Evolutionary conservation across 352 stramenopile species (phyloP).

Genomic region (Pythium scleroteichum): DNA sequence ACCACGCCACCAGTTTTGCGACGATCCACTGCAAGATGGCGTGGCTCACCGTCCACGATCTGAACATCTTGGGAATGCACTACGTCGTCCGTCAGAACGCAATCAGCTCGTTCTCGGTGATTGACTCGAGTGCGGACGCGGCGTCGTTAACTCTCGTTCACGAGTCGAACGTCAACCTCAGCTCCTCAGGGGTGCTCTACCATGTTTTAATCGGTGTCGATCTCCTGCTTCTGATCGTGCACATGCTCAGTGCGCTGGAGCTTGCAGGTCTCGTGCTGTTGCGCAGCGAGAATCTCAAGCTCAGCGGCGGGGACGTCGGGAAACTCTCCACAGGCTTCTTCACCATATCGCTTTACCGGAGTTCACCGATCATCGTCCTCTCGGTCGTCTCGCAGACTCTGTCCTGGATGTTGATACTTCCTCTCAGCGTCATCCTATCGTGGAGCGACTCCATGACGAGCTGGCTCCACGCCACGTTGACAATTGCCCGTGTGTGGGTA

Average conservation of each 20-base stretch:
- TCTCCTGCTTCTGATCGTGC: conserved; percentile 36
- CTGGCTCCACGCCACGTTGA: conserved; percentile 37
- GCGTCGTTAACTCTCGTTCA: conserved; percentile 35
- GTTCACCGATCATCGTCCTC: conserved; percentile 35
- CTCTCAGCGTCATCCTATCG: conserved; percentile 34
- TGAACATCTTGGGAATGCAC: conserved; percentile 27
- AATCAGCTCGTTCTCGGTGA: conserved; percentile 23
- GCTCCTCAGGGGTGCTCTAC: conserved; percentile 48
- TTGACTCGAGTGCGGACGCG: conserved; percentile 38
- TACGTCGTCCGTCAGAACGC: conserved; percentile 27
- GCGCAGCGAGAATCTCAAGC: conserved; percentile 38
- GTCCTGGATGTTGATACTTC: conserved; percentile 54
- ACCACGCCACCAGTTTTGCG: conserved; percentile 16
- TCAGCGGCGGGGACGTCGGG: conserved; percentile 30
- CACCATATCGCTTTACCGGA: conserved; percentile 34
- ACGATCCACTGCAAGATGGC: conserved; percentile 14
- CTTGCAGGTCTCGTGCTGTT: conserved; percentile 30
- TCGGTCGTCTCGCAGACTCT: conserved; percentile 43
- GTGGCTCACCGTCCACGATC: conserved; percentile 25
- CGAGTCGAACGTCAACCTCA: conserved; percentile 41
- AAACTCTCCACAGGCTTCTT: conserved; percentile 35
- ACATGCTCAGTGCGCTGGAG: conserved; percentile 35
- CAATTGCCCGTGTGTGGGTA: conserved; percentile 37
- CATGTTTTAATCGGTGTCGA: conserved; percentile 43
- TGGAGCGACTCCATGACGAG: conserved; percentile 21